Percentiles rank a stretch among this genome's conserved stretches.
phyloP scores from a whole-genome alignment of 805 yeast genomes.

The Cyberlindnera samutprakarnensis region DNA sequence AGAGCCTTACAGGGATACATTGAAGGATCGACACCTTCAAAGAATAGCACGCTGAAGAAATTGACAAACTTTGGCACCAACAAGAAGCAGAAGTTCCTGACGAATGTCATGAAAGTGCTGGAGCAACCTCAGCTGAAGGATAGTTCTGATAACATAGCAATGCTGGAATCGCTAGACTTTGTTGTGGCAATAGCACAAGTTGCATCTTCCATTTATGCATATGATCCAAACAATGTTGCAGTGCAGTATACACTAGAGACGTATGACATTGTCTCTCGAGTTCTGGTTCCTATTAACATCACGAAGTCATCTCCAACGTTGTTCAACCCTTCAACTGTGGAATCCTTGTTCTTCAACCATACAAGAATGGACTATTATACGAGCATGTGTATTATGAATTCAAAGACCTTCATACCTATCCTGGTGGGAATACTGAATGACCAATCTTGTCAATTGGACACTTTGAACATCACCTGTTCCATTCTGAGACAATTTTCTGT shows the following conservation, averaged over 20 bases:
- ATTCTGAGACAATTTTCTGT: conserved; percentile 28
- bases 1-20: conserved; percentile 22
- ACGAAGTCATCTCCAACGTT: conserved; percentile 12
- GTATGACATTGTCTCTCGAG: conserved; percentile 15
- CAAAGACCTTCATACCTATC: conserved; percentile 15
- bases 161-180: conserved; percentile 24
- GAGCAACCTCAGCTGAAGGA: conserved; percentile 15
- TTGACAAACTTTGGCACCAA: conserved; percentile 15
- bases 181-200: conserved; percentile 26
- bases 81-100: conserved; percentile 17
- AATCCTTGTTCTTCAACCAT: conserved; percentile 19
- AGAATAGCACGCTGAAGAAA: conserved; percentile 15
- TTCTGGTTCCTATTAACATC: conserved; percentile 16
- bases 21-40: conserved; percentile 9
- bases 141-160: conserved; percentile 14
- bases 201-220: conserved; percentile 24
- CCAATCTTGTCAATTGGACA: conserved; percentile 24
- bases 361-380: conserved; percentile 25
- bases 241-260: conserved; percentile 22
- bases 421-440: conserved; percentile 21
- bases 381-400: conserved; percentile 17
- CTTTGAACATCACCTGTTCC: conserved; percentile 29
- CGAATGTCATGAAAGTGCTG: conserved; percentile 13
- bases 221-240: conserved; percentile 21
- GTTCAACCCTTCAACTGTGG: conserved; percentile 10